These are phyloP conservation scores for Angomonas deanei DNA, from an alignment of 208 protist species.

Conservation along the genomic window DNA sequence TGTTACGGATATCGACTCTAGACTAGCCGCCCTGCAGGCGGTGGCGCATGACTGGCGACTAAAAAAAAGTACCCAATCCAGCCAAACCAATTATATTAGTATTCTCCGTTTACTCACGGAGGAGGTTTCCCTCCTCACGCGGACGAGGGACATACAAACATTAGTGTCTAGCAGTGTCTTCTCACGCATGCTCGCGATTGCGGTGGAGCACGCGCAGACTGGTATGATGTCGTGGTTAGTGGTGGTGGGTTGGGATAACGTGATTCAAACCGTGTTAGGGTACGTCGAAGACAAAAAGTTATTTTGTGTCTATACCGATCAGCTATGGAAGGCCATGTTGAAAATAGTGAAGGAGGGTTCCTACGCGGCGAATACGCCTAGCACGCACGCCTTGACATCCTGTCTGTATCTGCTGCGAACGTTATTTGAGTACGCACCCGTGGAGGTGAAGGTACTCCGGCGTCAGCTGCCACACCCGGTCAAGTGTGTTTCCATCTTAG, in stretches of 20 bases:
- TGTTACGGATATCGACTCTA: conserved; percentile 5
- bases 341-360: conserved; percentile 7
- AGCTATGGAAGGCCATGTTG: conserved; percentile 23
- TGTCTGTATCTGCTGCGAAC: conserved; percentile 39
- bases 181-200: conserved; percentile 20
- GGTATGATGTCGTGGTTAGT: conserved; percentile 41
- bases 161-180: conserved; percentile 7
- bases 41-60: conserved; percentile 2
- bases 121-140: conserved; percentile 14
- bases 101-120: conserved; percentile 23
- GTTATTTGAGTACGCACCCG: conserved; percentile 25
- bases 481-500: conserved; percentile 26
- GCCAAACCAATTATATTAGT: conserved; percentile 15
- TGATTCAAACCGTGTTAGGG: conserved; percentile 25
- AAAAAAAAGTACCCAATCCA: conserved; percentile 1
- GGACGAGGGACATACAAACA: background rate
- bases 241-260: conserved; percentile 30
- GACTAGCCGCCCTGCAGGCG: conserved; percentile 8
- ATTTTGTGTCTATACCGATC: conserved; percentile 16
- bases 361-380: background rate
- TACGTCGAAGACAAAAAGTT: conserved; percentile 4
- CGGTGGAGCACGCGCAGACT: conserved; percentile 28
- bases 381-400: conserved; percentile 11
- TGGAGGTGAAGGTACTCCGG: conserved; percentile 26
- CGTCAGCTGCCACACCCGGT: conserved; percentile 51